phyloP scores from a whole-genome alignment of 1,284 basidiomycete species.

The Cronartium ribicola region DNA sequence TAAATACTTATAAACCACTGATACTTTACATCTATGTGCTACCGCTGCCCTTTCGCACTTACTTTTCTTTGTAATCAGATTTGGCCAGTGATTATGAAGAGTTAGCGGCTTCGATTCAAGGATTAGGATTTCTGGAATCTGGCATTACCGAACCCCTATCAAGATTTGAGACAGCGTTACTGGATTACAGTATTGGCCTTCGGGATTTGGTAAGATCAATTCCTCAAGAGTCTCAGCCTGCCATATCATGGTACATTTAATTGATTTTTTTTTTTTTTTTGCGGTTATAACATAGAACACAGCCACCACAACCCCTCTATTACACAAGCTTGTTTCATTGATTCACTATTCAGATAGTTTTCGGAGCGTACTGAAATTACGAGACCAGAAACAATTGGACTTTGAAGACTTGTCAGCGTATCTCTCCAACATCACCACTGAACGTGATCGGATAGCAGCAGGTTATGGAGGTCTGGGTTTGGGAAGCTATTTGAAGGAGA shows the following conservation, averaged over 20 bases:
- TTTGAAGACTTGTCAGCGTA: conserved; percentile 97
- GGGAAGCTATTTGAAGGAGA: conserved; percentile 87
- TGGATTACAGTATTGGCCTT: conserved; percentile 82
- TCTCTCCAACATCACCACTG: conserved; percentile 78
- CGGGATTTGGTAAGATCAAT: conserved; percentile 57
- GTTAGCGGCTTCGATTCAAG: conserved; percentile 87
- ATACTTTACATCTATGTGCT: neutral
- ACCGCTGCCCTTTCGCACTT: conserved; percentile 5
- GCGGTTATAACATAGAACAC: conserved; percentile 40
- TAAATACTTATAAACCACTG: neutral
- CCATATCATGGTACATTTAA: neutral
- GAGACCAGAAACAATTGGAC: conserved; percentile 97
- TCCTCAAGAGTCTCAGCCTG: conserved; percentile 42
- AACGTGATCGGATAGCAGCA: conserved; percentile 84
- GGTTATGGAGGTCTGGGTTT: conserved; percentile 61
- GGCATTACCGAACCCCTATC: conserved; percentile 96
- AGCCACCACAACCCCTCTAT: conserved; percentile 60
- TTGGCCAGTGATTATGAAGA: conserved; percentile 95
- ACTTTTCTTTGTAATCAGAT: conserved; percentile 61
- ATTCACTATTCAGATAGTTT: conserved; percentile 84
- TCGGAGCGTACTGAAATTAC: conserved; percentile 80
- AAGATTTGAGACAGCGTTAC: conserved; percentile 86
- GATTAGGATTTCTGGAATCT: conserved; percentile 92
- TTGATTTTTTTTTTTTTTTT: conserved; percentile 14
- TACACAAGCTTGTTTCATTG: conserved; percentile 80